Evolutionary conservation across 1,139 yeast genomes (phyloP).

Genomic region (Hansenula lynferdii): DNA sequence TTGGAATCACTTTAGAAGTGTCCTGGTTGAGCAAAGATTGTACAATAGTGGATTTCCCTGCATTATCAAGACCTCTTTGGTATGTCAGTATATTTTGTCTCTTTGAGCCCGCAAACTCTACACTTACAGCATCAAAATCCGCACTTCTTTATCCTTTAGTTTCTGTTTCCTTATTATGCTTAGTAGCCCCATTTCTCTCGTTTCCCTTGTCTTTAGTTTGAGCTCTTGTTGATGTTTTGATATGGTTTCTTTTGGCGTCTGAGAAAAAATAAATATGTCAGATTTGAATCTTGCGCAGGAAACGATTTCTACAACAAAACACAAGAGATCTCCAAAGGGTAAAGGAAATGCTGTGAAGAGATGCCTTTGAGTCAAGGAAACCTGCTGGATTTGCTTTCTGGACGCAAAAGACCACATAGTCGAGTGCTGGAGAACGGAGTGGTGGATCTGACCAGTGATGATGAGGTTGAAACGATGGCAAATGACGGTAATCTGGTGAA

Average conservation of each 20-base stretch:
- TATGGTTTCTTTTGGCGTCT: too few species aligned
- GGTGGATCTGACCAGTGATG: conserved; percentile 15
- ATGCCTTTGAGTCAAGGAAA: neutral
- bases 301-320: neutral
- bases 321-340: too few species aligned
- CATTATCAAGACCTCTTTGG: conserved; percentile 85
- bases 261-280: too few species aligned
- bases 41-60: conserved; percentile 86
- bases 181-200: conserved; percentile 65
- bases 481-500: too few species aligned
- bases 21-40: conserved; percentile 52
- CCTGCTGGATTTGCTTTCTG: neutral
- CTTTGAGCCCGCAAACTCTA: too few species aligned
- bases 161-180: conserved; percentile 81
- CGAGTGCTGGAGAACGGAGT: neutral
- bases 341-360: neutral
- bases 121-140: conserved; percentile 59
- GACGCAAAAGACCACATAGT: too few species aligned
- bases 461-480: conserved; percentile 4
- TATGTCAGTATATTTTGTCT: too few species aligned
- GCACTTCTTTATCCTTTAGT: conserved; percentile 68
- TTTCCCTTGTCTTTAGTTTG: too few species aligned
- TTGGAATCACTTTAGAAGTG: conserved; percentile 51
- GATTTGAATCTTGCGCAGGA: neutral
- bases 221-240: neutral